Evolutionary conservation across 345 rosid genomes (phyloP).

Genomic region (Gossypium ekmanianum): DNA sequence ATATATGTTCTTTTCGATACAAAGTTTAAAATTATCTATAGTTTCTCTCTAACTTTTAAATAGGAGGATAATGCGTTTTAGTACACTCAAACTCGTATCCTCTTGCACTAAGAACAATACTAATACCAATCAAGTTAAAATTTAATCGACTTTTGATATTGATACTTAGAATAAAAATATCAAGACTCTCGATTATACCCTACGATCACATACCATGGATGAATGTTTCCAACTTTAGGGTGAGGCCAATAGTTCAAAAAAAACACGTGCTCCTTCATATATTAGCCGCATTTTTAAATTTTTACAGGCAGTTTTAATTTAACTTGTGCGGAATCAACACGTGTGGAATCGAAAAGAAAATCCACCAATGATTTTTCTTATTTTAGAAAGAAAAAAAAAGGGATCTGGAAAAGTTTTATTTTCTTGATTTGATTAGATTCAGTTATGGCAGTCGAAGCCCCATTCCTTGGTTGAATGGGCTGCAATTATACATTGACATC

Average conservation of each 20-base stretch:
- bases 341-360: slow-evolving; percentile 16
- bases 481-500: slow-evolving; percentile 5
- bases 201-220: not conserved
- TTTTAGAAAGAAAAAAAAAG: not conserved
- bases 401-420: not conserved
- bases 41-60: rapidly evolving
- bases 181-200: not conserved
- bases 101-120: too few relatives aligned
- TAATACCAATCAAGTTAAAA: not conserved
- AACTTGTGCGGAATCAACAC: slow-evolving; percentile 25
- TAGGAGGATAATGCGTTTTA: too few relatives aligned
- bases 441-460: slow-evolving; percentile 21
- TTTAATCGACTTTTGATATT: not conserved
- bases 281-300: not conserved
- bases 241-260: not conserved
- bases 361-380: not conserved
- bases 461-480: slow-evolving; percentile 32
- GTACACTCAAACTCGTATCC: too few relatives aligned
- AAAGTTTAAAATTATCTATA: too few relatives aligned
- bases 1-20: too few relatives aligned
- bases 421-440: not conserved
- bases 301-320: not conserved
- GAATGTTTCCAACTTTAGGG: not conserved
- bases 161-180: too few relatives aligned
- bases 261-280: not conserved